These are phyloP conservation scores for Pigoraptor vietnamica DNA, from an alignment of 78 protist species.

Conservation along the genomic window DNA sequence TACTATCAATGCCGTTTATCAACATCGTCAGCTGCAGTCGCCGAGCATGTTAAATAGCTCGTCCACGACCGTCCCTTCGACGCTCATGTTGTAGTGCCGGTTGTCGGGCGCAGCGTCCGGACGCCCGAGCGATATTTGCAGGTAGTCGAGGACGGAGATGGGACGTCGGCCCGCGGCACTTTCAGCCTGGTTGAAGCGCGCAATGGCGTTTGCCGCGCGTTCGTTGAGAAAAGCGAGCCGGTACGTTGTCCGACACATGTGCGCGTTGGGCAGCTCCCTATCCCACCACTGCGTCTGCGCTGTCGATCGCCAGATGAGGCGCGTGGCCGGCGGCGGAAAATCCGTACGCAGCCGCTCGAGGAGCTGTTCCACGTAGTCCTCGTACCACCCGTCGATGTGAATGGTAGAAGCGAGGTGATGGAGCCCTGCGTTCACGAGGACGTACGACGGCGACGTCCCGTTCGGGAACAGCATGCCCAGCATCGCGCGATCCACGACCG, in stretches of 20 bases:
- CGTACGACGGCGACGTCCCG: background rate
- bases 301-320: background rate
- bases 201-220: background rate
- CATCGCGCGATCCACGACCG: no score
- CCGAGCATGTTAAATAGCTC: no score
- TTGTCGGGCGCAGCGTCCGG: background rate
- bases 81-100: background rate
- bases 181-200: background rate
- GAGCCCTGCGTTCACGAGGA: background rate
- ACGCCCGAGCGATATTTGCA: background rate
- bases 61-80: background rate
- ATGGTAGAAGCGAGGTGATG: background rate
- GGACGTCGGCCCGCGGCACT: background rate
- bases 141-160: background rate
- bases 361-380: background rate
- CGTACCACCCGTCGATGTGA: background rate
- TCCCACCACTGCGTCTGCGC: background rate
- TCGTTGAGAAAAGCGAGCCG: background rate
- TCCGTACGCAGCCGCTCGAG: background rate
- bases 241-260: background rate
- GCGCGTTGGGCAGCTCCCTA: background rate
- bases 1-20: no score
- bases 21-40: no score
- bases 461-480: background rate
- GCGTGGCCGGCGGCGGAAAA: background rate